Evolutionary conservation across 306 rosid genomes (phyloP).

Genomic region (Trifolium pratense): DNA sequence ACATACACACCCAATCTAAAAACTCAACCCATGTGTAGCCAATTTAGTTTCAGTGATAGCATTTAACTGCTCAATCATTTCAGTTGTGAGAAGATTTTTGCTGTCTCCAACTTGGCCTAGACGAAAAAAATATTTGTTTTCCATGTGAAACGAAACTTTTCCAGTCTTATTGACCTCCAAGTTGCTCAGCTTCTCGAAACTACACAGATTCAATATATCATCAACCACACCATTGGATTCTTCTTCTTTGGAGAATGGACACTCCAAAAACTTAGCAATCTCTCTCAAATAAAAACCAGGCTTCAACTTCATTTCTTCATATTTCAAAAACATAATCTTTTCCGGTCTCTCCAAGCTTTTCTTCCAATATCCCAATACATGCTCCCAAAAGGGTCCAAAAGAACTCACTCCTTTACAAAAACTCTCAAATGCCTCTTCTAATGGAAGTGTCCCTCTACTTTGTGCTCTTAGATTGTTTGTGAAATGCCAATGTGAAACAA

Average conservation of each 20-base stretch:
- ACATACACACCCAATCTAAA: background rate
- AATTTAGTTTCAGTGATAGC: background rate
- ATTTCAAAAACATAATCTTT: too few species aligned
- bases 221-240: background rate
- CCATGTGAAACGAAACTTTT: background rate
- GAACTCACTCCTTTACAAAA: too few species aligned
- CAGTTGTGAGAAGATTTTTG: background rate
- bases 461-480: background rate
- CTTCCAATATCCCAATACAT: too few species aligned
- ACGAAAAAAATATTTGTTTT: background rate
- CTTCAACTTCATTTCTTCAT: too few species aligned
- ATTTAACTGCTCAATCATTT: background rate
- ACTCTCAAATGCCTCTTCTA: too few species aligned
- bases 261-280: background rate
- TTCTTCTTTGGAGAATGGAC: slow-evolving; percentile 10
- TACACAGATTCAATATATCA: background rate
- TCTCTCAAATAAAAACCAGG: too few species aligned
- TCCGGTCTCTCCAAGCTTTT: too few species aligned
- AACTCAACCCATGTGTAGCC: background rate
- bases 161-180: background rate
- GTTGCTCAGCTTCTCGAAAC: slow-evolving; percentile 4
- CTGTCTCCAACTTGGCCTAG: slow-evolving; percentile 11
- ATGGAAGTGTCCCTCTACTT: background rate
- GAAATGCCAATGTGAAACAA: slow-evolving; percentile 18
- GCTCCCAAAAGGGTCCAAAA: too few species aligned